Base-by-base conservation (phyloP, 495 filamentous ascomycete species). In the Tuber borchii region DNA sequence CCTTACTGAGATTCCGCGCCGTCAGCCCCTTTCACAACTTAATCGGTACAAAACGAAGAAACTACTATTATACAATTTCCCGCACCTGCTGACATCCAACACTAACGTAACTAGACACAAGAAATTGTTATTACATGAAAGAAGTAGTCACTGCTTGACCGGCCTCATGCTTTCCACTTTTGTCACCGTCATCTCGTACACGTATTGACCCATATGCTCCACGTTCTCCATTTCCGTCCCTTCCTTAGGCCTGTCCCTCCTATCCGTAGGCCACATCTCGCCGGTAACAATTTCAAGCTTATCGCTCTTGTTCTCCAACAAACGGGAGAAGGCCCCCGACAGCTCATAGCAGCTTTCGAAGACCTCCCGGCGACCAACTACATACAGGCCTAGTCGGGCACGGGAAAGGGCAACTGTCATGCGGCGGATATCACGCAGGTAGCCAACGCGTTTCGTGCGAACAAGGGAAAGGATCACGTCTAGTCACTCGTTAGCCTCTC, bases 381-480 rank as follows among this genome's bases (percentile, higher is more conserved):
- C 90, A 83, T 99, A 99, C 31, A 99, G 86, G 20, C 95, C 95
- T 42, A 99, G 86, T 7, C 95, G 90, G 48, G 95, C 95, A 70
- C 96, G 92, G 39, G 96, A 98, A 22, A 99, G 89, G n/a, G 95
- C 95, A 26, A 99, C 95, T 0, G 95, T 99, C 37, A 99, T 89
- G 74, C 95, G 93, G 68, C 96, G 91, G 81, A 97, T 90, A 82
- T 97, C 94, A 74, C 95, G 92, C 7, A 99, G 88, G 84, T 97
- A 99, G 51, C 95, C 95, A n/a, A 94, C 91, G 56, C 91, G 88
- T 69, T 91, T 91, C 46, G 96, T 97, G 71, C 95, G 90, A 45
- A 92, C 93, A 72, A 99, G 87, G 9, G 93, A 97, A 76, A 99
- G 90, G 79, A 99, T 94, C 76, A 99, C 90, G 83, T 97, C 93